These are phyloP conservation scores for Moesziomyces parantarcticus DNA, from an alignment of 1,284 basidiomycete genomes.

Conservation along the genomic window DNA sequence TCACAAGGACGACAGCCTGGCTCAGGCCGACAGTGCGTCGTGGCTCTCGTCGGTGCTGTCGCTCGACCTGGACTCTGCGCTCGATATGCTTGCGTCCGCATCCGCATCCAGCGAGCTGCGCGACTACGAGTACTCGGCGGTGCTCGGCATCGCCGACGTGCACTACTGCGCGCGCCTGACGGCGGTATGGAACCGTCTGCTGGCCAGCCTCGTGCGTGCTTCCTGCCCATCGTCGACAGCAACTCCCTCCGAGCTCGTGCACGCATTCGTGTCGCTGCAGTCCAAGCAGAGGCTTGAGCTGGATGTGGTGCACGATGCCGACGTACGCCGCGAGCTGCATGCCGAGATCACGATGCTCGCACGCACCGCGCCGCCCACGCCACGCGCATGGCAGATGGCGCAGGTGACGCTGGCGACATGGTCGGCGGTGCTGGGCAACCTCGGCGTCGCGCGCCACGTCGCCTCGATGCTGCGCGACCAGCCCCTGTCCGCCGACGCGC, in stretches of 20 bases:
- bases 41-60: constrained; percentile 55
- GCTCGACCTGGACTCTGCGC: constrained; percentile 47
- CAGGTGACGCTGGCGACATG: constrained; percentile 55
- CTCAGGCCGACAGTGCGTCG: constrained; percentile 18
- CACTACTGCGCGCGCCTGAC: constrained; percentile 52
- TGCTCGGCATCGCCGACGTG: constrained; percentile 53
- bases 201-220: constrained; percentile 46
- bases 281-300: constrained; percentile 42
- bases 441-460: constrained; percentile 37
- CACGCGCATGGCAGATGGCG: constrained; percentile 42
- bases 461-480: constrained; percentile 26
- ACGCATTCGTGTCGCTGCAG: constrained; percentile 24
- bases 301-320: constrained; percentile 35
- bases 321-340: constrained; percentile 34
- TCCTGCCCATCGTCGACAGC: constrained; percentile 41
- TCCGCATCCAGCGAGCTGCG: constrained; percentile 3
- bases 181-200: constrained; percentile 51
- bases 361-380: constrained; percentile 35
- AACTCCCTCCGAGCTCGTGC: constrained; percentile 7
- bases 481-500: constrained; percentile 4
- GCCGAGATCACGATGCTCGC: constrained; percentile 44
- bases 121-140: constrained; percentile 34
- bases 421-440: constrained; percentile 53
- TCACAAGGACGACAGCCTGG: constrained; percentile 19
- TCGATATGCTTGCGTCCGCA: constrained; percentile 34